Evolutionary conservation across 2,329 filamentous ascomycete species (phyloP).

Genomic region (Taxawa tesnikishii): DNA sequence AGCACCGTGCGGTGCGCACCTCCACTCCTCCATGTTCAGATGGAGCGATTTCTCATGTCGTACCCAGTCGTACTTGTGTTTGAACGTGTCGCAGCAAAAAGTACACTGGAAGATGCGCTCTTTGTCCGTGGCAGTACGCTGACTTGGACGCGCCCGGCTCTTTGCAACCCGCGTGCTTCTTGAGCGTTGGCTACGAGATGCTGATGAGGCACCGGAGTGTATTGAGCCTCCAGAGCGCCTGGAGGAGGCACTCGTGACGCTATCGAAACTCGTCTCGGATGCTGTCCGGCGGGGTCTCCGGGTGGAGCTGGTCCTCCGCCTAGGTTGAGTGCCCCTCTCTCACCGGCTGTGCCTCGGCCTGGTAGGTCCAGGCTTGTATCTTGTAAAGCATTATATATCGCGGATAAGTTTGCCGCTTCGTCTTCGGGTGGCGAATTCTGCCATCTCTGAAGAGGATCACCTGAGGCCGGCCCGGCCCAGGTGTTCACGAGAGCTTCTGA

Average conservation of each 20-base stretch:
- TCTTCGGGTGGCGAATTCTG: conserved; percentile 57
- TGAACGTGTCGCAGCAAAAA: conserved; percentile 45
- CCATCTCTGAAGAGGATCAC: conserved; percentile 48
- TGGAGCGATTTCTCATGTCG: conserved; percentile 55
- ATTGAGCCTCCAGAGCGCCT: conserved; percentile 42
- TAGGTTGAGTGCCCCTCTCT: conserved; percentile 16
- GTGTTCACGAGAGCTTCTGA: no score
- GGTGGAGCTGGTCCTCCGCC: conserved; percentile 35
- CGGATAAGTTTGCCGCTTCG: conserved; percentile 52
- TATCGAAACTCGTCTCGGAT: conserved; percentile 32
- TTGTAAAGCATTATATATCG: conserved; percentile 54
- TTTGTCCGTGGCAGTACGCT: conserved; percentile 21
- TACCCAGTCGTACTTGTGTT: conserved; percentile 47
- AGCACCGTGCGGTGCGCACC: conserved; percentile 46
- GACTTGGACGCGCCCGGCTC: conserved; percentile 11
- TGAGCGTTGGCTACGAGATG: conserved; percentile 45
- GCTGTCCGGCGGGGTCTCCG: conserved; percentile 41
- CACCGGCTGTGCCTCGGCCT: conserved; percentile 15
- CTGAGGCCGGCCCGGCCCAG: no score
- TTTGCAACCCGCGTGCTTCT: conserved; percentile 34
- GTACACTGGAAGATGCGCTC: conserved; percentile 44
- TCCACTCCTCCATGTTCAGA: conserved; percentile 53
- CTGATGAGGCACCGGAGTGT: conserved; percentile 42
- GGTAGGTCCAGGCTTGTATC: conserved; percentile 19
- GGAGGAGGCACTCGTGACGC: conserved; percentile 38